Evolutionary conservation across 371 early-diverging fungal species (phyloP).

Genomic region (Actinomortierella wolfii): DNA sequence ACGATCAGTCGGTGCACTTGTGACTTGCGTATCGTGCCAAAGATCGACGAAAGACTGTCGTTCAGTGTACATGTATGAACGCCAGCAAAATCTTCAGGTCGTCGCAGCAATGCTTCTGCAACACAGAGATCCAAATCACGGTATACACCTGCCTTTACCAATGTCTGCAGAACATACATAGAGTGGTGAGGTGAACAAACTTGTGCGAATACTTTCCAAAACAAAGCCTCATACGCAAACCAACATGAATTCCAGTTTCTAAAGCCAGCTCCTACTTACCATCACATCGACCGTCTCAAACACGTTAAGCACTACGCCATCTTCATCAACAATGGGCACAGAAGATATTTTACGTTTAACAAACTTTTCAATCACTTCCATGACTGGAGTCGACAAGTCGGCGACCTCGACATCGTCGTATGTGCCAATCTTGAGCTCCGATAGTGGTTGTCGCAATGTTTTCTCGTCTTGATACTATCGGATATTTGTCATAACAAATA

Average conservation of each 20-base stretch:
- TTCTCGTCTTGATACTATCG: constrained; percentile 67
- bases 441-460: constrained; percentile 68
- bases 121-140: constrained; percentile 85
- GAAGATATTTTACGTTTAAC: constrained; percentile 86
- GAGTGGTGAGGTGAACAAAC: constrained; percentile 21
- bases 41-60: constrained; percentile 86
- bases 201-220: constrained; percentile 52
- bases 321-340: constrained; percentile 90
- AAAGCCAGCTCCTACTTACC: constrained; percentile 53
- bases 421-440: constrained; percentile 85
- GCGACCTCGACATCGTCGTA: constrained; percentile 81
- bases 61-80: constrained; percentile 89
- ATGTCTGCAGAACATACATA: too few relatives aligned
- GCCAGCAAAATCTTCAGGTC: constrained; percentile 91
- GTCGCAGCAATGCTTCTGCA: constrained; percentile 77
- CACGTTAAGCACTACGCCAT: constrained; percentile 86
- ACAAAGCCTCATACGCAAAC: constrained; percentile 1
- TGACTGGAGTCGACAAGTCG: constrained; percentile 78
- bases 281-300: constrained; percentile 95
- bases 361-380: constrained; percentile 88
- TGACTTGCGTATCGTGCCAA: constrained; percentile 83
- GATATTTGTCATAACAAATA: constrained; percentile 9
- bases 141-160: constrained; percentile 69
- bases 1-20: constrained; percentile 91
- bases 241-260: neutral